Evolutionary conservation across 331 rosid species (phyloP), one percentile per base, ranked within the genome.

Genomic region (Quercus phellos): DNA sequence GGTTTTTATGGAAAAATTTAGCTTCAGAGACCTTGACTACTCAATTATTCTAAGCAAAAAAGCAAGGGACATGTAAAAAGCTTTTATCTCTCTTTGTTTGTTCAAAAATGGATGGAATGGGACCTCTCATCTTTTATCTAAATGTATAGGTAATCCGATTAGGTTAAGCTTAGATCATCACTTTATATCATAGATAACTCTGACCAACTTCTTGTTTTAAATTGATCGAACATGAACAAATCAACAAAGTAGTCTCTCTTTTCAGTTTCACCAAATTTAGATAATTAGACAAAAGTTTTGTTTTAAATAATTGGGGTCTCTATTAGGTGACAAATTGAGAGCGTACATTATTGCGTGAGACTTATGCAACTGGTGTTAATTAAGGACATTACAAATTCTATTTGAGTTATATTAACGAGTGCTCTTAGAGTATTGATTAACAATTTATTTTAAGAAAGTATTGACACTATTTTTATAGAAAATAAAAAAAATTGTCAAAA

Each of bases 11-110:
- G 80, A 78, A 74, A 68, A 64, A 69, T 18, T 58, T 51, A 18
- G 70, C 79, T 68, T 59, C 74, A 50, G 53, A 77, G 79, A 78
- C 72, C 51, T 30, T 70, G 81, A 84, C 81, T 26, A 64, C 4
- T 75, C 58, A 69, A 55, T 78, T 61, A 54, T 61, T 19, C 12
- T 50, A 17, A 34, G 17, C 55, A 66, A 6, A 66, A 11, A 68
- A 26, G 19, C 74, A 58, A 4, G 55, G 53, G 84, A 74, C 75
- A 75, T 17, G 68, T 12, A 55, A 75, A 83, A 53, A 54, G 54
- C 54, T 27, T 43, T 66, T 71, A 21, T 67, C 50, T 71, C 76
- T 74, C 38, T 42, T 68, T 46, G 59, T 43, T 55, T 79, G 54
- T 75, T 73, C 22, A 42, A 63, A 13, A 71, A 26, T 8, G 24